These are phyloP conservation scores for Cucurbita ficifolia DNA, from an alignment of 306 rosid species.

Conservation along the genomic window DNA sequence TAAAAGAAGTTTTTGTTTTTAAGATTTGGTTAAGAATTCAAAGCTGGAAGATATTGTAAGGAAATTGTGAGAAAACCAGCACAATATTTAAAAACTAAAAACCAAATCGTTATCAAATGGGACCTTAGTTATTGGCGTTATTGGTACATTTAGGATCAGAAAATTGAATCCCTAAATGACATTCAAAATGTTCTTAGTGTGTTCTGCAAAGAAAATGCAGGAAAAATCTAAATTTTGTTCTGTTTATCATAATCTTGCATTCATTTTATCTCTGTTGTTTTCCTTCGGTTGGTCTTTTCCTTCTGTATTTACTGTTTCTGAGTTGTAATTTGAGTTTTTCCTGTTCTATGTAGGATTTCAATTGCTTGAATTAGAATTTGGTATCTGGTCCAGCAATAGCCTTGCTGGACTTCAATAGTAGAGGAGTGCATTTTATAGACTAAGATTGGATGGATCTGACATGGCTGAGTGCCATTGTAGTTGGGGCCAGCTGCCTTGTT, in stretches of 20 bases:
- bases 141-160: no score
- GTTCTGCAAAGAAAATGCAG: not conserved
- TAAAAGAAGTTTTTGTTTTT: no score
- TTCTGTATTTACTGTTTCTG: not conserved
- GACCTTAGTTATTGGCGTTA: no score
- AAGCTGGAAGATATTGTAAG: no score
- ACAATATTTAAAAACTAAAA: no score
- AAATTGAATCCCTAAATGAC: not conserved
- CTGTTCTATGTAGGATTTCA: not conserved
- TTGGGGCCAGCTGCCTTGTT: slow-evolving; percentile 86
- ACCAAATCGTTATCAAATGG: no score
- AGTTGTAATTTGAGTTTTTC: not conserved
- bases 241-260: not conserved
- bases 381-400: not conserved
- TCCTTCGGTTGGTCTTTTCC: not conserved
- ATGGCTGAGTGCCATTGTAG: slow-evolving; percentile 65
- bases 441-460: slow-evolving; percentile 43
- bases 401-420: not conserved
- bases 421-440: not conserved
- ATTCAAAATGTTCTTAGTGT: not conserved
- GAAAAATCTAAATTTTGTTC: not conserved
- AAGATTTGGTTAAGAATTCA: no score
- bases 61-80: no score
- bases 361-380: slow-evolving; percentile 1
- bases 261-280: not conserved